A percentile compares a stretch with the other conserved stretches of the same genome.
Evolutionary conservation across 106 monocot genomes (phyloP).

Genomic region (Hemerocallis citrina): DNA sequence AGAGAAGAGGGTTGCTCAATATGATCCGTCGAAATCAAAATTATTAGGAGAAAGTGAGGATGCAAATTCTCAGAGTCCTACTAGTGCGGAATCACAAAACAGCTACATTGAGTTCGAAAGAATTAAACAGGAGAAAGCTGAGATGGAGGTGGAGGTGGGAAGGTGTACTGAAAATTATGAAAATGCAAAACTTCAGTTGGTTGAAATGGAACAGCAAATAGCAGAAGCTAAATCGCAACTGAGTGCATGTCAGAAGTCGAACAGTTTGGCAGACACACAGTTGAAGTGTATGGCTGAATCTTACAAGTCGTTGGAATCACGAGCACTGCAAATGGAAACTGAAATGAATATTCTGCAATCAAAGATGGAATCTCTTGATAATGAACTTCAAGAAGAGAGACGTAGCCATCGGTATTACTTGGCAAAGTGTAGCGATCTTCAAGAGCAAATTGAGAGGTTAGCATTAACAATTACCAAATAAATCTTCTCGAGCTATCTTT

Average conservation of each 20-base stretch:
- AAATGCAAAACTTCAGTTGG: constrained; percentile 35
- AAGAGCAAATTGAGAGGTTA: constrained; percentile 77
- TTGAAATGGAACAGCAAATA: constrained; percentile 46
- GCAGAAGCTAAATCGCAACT: constrained; percentile 45
- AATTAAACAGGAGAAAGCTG: constrained; percentile 63
- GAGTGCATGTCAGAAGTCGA: constrained; percentile 56
- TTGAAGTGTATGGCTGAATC: constrained; percentile 96
- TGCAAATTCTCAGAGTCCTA: constrained; percentile 18
- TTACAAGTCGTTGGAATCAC: constrained; percentile 67
- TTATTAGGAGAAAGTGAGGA: constrained; percentile 6
- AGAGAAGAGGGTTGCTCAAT: constrained; percentile 11
- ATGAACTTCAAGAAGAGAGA: constrained; percentile 67
- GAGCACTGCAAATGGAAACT: constrained; percentile 39
- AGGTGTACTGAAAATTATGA: constrained; percentile 45
- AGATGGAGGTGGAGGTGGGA: constrained; percentile 32
- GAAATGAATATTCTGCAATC: constrained; percentile 44
- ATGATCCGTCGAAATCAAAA: constrained; percentile 1
- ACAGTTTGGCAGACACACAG: constrained; percentile 81
- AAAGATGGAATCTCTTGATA: constrained; percentile 43
- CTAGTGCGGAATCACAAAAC: constrained; percentile 13
- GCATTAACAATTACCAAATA: not conserved
- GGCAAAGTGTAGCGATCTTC: constrained; percentile 49
- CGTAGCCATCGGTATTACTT: constrained; percentile 55
- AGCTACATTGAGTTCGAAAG: constrained; percentile 37
- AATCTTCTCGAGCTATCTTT: no score